Evolutionary conservation across 164 flowering plant species (phyloP).

Genomic region (Tetracentron sinense): DNA sequence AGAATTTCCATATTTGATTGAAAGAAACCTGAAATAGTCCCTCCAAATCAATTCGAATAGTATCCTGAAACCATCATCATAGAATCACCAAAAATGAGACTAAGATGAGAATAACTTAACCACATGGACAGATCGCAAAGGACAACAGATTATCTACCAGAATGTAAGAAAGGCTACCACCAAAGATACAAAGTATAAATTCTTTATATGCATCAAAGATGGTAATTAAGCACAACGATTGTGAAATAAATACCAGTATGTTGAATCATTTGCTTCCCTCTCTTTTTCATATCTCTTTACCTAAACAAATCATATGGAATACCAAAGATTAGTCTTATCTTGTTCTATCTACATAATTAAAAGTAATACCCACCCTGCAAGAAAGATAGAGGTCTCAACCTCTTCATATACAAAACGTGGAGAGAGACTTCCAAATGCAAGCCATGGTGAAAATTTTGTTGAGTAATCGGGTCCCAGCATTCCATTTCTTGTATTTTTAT

Average conservation of each 20-base stretch:
- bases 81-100: conserved; percentile 3
- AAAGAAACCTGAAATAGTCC: conserved; percentile 85
- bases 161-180: too few species aligned
- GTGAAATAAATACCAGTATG: conserved; percentile 67
- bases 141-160: too few species aligned
- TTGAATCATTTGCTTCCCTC: conserved; percentile 73
- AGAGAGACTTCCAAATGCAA: conserved; percentile 83
- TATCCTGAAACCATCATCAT: conserved; percentile 51
- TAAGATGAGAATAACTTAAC: neutral
- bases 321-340: conserved; percentile 2
- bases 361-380: neutral
- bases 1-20: conserved; percentile 75
- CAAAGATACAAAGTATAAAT: too few species aligned
- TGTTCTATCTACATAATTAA: neutral
- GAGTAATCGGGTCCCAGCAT: conserved; percentile 94
- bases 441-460: conserved; percentile 97
- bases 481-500: conserved; percentile 86
- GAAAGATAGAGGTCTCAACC: conserved; percentile 33
- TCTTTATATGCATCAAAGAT: too few species aligned
- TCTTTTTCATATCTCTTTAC: conserved; percentile 83
- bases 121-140: neutral
- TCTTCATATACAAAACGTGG: conserved; percentile 77
- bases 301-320: conserved; percentile 30
- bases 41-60: conserved; percentile 94
- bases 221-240: neutral